Evolutionary conservation across 768 basidiomycete species (phyloP), one percentile per base, ranked within the genome.

Genomic region (Boletus rubropictus): DNA sequence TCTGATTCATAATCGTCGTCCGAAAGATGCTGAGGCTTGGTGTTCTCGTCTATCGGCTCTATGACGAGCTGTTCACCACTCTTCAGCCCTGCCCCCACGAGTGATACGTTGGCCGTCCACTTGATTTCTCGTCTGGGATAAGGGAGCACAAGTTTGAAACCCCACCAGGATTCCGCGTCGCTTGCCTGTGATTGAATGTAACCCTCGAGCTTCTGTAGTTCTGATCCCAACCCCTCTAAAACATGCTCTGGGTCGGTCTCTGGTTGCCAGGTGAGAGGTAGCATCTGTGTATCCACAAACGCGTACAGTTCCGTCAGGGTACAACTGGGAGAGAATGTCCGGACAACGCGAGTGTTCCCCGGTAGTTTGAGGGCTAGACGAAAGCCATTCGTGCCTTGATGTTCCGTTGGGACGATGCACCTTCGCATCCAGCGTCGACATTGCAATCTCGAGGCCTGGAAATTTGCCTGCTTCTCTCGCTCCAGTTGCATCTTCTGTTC

Each of bases 61-160:
- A 86, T 76, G 4, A 84, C 80, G 18, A 89, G 69, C 54, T 85
- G 83, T 27, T 83, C 83, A 4, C 73, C 73, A 15, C 77, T 79
- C 51, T 70, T 74, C 40, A 87, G 62, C 14, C 64, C 71, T 12
- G 74, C 72, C 2, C 74, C 72, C 7, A 60, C 67, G 7, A 88
- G 67, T 34, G 56, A 69, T 18, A 57, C 50, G 21, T 61, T 65
- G 0, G 62, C 31, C 35, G 54, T 46, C 75, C 82, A 88, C 11
- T 70, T 70, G 44, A 87, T 75, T 63, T 80, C 80, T 35, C 67
- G 69, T 43, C 85, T 70, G 4, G 91, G 91, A 57, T 88, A 93
- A 9, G 86, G 75, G 2, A 76, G 74, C 31, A 70, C 70, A 24
- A 94, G 69, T 50, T 71, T 74, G 72, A 94, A 93, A 7, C 79